Evolutionary conservation across 768 basidiomycete species (phyloP), one percentile per base, ranked within the genome.

Genomic region (Cubamyces sp.): DNA sequence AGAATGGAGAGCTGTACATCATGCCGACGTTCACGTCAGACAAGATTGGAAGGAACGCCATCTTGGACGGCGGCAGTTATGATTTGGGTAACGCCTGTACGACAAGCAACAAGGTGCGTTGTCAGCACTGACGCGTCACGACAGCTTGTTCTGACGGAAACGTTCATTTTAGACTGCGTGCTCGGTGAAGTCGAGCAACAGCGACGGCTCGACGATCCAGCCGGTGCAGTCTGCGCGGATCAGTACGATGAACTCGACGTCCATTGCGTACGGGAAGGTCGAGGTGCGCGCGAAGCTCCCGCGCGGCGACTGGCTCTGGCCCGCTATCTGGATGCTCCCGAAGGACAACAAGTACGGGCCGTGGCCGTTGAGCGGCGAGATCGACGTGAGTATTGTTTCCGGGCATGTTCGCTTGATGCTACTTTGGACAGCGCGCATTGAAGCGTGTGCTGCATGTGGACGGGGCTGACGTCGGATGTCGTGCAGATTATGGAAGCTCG

Each of bases 11-110:
- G 57, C 77, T 87, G 37, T 86, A 84, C 76, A 83, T 87, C 72
- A 79, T 83, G 69, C 76, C 86, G 11, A 87, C 86, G 8, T 78
- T 87, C 62, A 86, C 85, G 6, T 76, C 79, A 42, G 83, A 85
- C 67, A 71, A 73, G 5, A 72, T 85, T 66, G 82, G 81, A 19
- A 68, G 62, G 1, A 73, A 69, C 23, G 76, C 78, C 64, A 71
- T 67, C 18, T 70, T 82, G n/a, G 67, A 70, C 49, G 66, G 65
- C 39, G 67, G 65, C 37, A 69, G 66, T 21, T 60, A 55, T 58
- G 46, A 51, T 23, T 60, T 68, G 56, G 54, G 52, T 21, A 62
- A 60, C 52, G 51, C 57, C 18, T 70, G 69, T 46, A 71, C 69
- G 26, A 59, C 62, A 1, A 45, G 21, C 50, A 67, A 65, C 49